Conservation (phyloP, 345 rosid species). For the Pugionium cornutum region DNA sequence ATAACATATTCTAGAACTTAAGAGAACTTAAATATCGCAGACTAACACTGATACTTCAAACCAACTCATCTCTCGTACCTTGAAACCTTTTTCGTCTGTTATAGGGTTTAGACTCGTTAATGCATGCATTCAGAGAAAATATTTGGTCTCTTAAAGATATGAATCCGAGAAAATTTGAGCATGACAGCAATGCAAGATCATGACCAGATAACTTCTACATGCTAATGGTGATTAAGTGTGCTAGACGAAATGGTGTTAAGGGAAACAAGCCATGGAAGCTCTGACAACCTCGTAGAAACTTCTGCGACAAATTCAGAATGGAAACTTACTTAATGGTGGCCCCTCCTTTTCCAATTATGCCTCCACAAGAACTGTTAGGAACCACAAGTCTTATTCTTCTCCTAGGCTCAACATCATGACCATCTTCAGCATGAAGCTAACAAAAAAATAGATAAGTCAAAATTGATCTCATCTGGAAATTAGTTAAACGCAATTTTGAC, state of each 20-base stretch:
- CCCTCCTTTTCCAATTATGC: slow-evolving; percentile 99
- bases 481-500: background rate
- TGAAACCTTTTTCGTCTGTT: slow-evolving; percentile 1
- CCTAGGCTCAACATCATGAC: slow-evolving; percentile 75
- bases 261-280: slow-evolving; percentile 11
- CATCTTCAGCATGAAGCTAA: slow-evolving; percentile 78
- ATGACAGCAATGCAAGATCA: slow-evolving; percentile 1
- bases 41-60: slow-evolving; percentile 9
- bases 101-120: background rate
- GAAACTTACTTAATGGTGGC: slow-evolving; percentile 83
- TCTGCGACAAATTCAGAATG: background rate
- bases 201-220: background rate
- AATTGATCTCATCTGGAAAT: slow-evolving; percentile 10
- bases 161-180: background rate
- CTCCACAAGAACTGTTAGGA: slow-evolving; percentile 95
- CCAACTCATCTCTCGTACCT: slow-evolving; percentile 2
- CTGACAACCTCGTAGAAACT: background rate
- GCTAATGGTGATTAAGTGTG: background rate
- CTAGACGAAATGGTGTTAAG: background rate
- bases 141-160: background rate
- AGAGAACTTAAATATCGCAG: background rate
- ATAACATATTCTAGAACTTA: slow-evolving; percentile 6
- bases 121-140: slow-evolving; percentile 20
- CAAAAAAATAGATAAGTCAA: slow-evolving; percentile 30
- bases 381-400: slow-evolving; percentile 86